Percentiles rank a stretch among this genome's conserved stretches.
Conservation (phyloP, 2,329 filamentous ascomycete genomes). For the Hymenoscyphus fraxineus region DNA sequence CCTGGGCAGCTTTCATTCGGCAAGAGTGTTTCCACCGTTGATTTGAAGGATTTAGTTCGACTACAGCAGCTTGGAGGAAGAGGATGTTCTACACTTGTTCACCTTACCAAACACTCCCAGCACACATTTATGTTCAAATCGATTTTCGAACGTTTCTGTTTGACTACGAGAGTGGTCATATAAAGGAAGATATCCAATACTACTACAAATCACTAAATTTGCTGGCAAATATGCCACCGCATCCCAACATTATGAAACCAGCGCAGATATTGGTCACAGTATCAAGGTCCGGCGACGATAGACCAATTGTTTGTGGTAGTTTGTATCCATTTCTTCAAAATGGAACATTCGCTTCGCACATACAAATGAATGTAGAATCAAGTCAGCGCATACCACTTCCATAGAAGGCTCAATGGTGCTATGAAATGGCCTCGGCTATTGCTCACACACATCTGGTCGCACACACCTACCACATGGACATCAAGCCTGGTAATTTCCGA, state of each 20-base stretch:
- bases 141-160: not conserved
- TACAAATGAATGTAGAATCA: not conserved
- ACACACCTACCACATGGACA: not conserved
- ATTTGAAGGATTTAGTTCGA: not conserved
- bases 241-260: not conserved
- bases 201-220: not conserved
- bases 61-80: not conserved
- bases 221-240: not conserved
- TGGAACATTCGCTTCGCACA: not conserved
- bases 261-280: not conserved
- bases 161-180: not conserved
- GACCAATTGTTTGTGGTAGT: not conserved
- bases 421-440: not conserved
- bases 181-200: not conserved
- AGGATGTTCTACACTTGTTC: not conserved
- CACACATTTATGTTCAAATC: not conserved
- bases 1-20: not conserved
- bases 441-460: not conserved
- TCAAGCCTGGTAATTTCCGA: not conserved
- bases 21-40: not conserved
- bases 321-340: not conserved
- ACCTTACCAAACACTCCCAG: not conserved
- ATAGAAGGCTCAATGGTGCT: not conserved
- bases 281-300: not conserved
- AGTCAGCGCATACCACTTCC: not conserved